Evolutionary conservation across 768 basidiomycete genomes (phyloP).

Genomic region (Naganishia onofrii): DNA sequence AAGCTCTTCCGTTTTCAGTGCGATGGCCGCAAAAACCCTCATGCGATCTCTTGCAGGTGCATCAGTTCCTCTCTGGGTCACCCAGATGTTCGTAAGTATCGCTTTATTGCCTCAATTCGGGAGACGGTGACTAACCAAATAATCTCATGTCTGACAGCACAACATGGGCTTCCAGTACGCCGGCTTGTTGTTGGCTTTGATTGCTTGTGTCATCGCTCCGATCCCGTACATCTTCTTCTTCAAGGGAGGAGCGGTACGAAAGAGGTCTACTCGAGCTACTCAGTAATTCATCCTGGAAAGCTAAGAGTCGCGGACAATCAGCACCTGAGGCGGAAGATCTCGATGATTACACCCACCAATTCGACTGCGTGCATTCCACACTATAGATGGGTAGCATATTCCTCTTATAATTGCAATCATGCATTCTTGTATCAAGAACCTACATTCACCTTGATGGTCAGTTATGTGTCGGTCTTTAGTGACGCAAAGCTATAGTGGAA

Average conservation of each 20-base stretch:
- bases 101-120: constrained; percentile 20
- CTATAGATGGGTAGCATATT: not conserved
- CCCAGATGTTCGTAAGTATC: constrained; percentile 56
- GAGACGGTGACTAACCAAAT: not conserved
- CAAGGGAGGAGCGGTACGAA: constrained; percentile 38
- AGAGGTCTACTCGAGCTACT: constrained; percentile 34
- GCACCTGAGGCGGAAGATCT: not conserved
- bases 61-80: constrained; percentile 74
- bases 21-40: constrained; percentile 65
- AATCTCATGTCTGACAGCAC: constrained; percentile 25
- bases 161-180: constrained; percentile 41
- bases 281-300: constrained; percentile 7
- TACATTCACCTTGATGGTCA: not conserved
- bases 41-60: constrained; percentile 69
- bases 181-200: constrained; percentile 38
- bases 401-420: not conserved
- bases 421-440: not conserved
- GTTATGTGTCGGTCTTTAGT: not conserved
- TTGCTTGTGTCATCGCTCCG: constrained; percentile 38
- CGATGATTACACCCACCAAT: not conserved
- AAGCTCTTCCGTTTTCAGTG: constrained; percentile 39
- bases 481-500: not conserved
- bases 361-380: not conserved
- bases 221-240: constrained; percentile 42
- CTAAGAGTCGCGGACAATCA: not conserved